These are phyloP conservation scores for Plasmodium fragile DNA, from an alignment of 169 alveolate genomes.

Conservation along the genomic window DNA sequence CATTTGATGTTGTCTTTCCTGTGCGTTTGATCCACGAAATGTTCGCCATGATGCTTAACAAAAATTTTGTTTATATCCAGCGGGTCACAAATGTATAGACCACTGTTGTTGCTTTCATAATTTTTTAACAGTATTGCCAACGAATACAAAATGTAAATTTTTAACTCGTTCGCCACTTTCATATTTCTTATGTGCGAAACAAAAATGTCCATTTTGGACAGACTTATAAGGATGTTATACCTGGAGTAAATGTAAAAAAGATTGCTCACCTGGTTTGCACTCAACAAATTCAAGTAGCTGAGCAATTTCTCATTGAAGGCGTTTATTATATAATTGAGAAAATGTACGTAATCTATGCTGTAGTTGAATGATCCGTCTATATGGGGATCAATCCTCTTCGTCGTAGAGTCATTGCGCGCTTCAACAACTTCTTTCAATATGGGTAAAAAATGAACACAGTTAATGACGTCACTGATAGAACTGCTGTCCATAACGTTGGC, in stretches of 20 bases:
- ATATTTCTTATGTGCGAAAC: conserved; percentile 30
- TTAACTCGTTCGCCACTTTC: conserved; percentile 33
- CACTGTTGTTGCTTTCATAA: conserved; percentile 41
- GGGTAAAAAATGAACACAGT: conserved; percentile 73
- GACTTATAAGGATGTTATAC: conserved; percentile 47
- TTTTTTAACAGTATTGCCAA: conserved; percentile 64
- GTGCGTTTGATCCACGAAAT: background rate
- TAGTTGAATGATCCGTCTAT: conserved; percentile 16
- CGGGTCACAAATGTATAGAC: conserved; percentile 30
- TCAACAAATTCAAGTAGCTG: conserved; percentile 40
- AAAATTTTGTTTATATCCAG: conserved; percentile 55
- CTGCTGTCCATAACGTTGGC: conserved; percentile 32
- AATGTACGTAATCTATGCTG: conserved; percentile 22
- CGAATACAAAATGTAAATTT: conserved; percentile 65
- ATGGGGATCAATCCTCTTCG: background rate
- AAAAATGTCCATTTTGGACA: conserved; percentile 29
- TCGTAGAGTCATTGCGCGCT: background rate
- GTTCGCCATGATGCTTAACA: conserved; percentile 11
- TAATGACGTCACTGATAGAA: conserved; percentile 44
- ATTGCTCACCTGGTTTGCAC: conserved; percentile 55
- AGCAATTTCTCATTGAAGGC: conserved; percentile 42
- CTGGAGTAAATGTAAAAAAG: conserved; percentile 63
- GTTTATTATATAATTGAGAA: conserved; percentile 55
- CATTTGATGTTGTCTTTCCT: conserved; percentile 5
- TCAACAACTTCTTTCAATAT: conserved; percentile 38